These are phyloP conservation scores for Chaetomium olivaceum DNA, from an alignment of 2,329 filamentous ascomycete genomes.

Conservation along the genomic window DNA sequence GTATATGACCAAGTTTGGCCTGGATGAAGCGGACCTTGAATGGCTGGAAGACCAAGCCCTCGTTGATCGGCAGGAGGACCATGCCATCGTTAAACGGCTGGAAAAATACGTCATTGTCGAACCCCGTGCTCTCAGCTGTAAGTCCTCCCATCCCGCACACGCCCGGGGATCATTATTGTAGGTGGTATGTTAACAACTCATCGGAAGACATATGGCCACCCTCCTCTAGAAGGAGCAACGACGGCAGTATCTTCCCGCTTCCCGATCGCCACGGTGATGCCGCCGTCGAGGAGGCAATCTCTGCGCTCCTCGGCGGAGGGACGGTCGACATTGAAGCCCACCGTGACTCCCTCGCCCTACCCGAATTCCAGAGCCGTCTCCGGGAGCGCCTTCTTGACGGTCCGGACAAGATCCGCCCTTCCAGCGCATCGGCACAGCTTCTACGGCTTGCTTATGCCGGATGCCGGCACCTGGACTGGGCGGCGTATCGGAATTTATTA, in stretches of 20 bases:
- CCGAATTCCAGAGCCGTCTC: slow-evolving; percentile 3
- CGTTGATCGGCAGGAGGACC: too few species aligned
- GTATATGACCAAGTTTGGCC: not conserved
- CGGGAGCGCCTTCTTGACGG: slow-evolving; percentile 1
- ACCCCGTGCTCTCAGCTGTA: not conserved
- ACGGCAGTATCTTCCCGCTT: not conserved
- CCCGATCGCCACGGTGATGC: not conserved
- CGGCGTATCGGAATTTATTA: not conserved
- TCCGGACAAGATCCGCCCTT: not conserved
- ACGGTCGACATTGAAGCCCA: not conserved
- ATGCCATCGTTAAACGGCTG: not conserved
- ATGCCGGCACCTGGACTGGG: slow-evolving; percentile 5
- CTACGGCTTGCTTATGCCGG: slow-evolving; percentile 2
- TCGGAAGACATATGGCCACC: not conserved
- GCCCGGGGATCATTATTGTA: not conserved
- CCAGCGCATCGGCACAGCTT: not conserved
- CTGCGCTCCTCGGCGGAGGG: not conserved
- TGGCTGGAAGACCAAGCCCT: too few species aligned
- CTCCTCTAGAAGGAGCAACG: not conserved
- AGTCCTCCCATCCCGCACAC: not conserved
- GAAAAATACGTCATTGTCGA: not conserved
- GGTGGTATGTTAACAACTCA: not conserved
- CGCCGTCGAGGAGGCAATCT: not conserved
- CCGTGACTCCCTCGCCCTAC: not conserved
- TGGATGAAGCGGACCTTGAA: not conserved